Base-by-base conservation (phyloP, 768 basidiomycete species). In the Lyophyllum atratum region DNA sequence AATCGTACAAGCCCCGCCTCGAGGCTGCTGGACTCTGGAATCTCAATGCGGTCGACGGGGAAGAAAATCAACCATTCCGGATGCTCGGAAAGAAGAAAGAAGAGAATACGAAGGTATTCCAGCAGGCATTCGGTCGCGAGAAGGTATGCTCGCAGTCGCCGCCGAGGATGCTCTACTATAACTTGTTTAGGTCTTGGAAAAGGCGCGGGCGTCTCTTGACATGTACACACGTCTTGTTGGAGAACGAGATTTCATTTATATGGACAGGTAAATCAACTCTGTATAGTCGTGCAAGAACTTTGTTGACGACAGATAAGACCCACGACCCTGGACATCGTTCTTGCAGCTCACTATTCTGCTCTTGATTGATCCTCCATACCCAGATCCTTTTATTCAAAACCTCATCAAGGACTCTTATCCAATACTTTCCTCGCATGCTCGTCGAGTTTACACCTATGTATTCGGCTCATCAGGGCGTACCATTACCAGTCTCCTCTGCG, bases 261-360 rank as follows among this genome's bases (percentile, higher is more conserved):
- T 72, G 24, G 75, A 82, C 11, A 72, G 70, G 86, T 83, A 54
- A 58, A n/a, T 40, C 74, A 54, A n/a, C n/a, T 56, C 51, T 11
- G 48, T 9, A 28, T 56, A 11, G 37, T 19, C 26, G 24, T 26
- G 42, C 5, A 40, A 9, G 31, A 4, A 40, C 49, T 33, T 37
- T 50, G 43, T 45, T 56, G 24, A 63, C 39, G 42, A 17, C 15
- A 4, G 21, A 33, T 19, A 52, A 93, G 90, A 45, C 79, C 80
- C 12, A 84, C 87, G 1, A 78, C 80, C 4, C 68, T 92, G 17
- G 92, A 93, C 59, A 67, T 88, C 22, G 66, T 84, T 34, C 71
- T 92, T 19, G 87, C 91, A 17, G 81, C 90, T 6, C 87, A 91
- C n/a, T 59, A 74, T 87, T 25, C 76, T 90, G 29, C 74, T 91